Evolutionary conservation across 2,329 filamentous ascomycete species (phyloP).

Genomic region (Trichothecium roseum): DNA sequence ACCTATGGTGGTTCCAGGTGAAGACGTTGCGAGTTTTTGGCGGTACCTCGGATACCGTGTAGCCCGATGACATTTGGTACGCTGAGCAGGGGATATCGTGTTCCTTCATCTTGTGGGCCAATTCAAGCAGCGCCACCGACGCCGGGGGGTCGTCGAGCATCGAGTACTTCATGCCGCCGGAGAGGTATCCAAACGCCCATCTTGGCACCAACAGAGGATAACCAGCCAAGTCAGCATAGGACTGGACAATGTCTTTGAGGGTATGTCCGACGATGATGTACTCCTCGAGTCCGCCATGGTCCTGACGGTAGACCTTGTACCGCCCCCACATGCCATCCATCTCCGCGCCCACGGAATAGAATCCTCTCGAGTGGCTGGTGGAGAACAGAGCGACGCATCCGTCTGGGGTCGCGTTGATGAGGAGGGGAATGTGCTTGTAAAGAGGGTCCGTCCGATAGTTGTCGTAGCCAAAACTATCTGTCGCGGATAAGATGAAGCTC

Average conservation of each 20-base stretch:
- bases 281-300: constrained; percentile 61
- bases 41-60: constrained; percentile 55
- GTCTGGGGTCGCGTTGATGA: constrained; percentile 55
- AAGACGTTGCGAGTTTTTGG: constrained; percentile 62
- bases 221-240: constrained; percentile 58
- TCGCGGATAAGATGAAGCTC: constrained; percentile 55
- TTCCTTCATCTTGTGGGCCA: constrained; percentile 49
- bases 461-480: constrained; percentile 66
- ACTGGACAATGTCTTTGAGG: constrained; percentile 52
- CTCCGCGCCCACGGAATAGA: constrained; percentile 58
- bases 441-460: constrained; percentile 60
- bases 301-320: constrained; percentile 65
- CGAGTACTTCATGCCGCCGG: constrained; percentile 48
- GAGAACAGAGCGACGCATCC: constrained; percentile 61
- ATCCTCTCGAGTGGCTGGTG: constrained; percentile 51
- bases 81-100: constrained; percentile 61
- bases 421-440: constrained; percentile 65
- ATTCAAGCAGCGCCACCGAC: constrained; percentile 49
- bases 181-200: constrained; percentile 65
- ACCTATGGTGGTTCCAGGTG: constrained; percentile 59
- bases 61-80: constrained; percentile 64
- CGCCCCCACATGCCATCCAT: constrained; percentile 68
- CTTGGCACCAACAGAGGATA: constrained; percentile 58
- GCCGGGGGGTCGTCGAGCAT: constrained; percentile 39
- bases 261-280: constrained; percentile 59